phyloP scores from a whole-genome alignment of 2,329 filamentous ascomycete species.

The Setomelanomma holmii region DNA sequence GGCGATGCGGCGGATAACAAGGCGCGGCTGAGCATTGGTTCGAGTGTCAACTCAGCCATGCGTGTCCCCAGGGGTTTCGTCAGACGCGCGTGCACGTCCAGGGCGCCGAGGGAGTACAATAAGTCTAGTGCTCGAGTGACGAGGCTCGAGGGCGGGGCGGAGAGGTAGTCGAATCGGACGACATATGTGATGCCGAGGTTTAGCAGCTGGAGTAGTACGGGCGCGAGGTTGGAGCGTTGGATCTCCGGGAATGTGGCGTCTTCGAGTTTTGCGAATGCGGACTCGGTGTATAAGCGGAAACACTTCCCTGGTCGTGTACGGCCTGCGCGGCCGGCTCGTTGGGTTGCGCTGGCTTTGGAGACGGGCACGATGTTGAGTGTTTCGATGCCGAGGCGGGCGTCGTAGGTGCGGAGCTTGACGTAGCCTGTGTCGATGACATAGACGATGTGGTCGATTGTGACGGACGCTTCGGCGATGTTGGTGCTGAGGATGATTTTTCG shows the following conservation, averaged over 20 bases:
- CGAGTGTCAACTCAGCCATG: slow-evolving; percentile 92
- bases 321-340: slow-evolving; percentile 88
- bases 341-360: slow-evolving; percentile 91
- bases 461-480: slow-evolving; percentile 94
- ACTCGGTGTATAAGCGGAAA: slow-evolving; percentile 88
- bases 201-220: slow-evolving; percentile 88
- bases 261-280: slow-evolving; percentile 69
- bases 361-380: slow-evolving; percentile 81
- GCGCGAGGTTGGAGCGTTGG: slow-evolving; percentile 88
- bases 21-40: slow-evolving; percentile 95
- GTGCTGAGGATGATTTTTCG: slow-evolving; percentile 93
- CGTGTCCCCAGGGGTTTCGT: slow-evolving; percentile 85
- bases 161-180: slow-evolving; percentile 86
- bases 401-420: slow-evolving; percentile 87
- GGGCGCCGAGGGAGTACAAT: slow-evolving; percentile 82
- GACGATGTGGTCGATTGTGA: slow-evolving; percentile 90
- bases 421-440: slow-evolving; percentile 92
- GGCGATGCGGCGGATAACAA: slow-evolving; percentile 70
- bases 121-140: slow-evolving; percentile 87
- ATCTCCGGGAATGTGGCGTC: slow-evolving; percentile 86
- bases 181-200: slow-evolving; percentile 96
- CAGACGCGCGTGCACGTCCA: slow-evolving; percentile 89
- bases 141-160: slow-evolving; percentile 82
- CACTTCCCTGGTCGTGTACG: slow-evolving; percentile 92
- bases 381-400: slow-evolving; percentile 85